Conservation (phyloP, 768 basidiomycete species). For the Pholiota molesta region DNA sequence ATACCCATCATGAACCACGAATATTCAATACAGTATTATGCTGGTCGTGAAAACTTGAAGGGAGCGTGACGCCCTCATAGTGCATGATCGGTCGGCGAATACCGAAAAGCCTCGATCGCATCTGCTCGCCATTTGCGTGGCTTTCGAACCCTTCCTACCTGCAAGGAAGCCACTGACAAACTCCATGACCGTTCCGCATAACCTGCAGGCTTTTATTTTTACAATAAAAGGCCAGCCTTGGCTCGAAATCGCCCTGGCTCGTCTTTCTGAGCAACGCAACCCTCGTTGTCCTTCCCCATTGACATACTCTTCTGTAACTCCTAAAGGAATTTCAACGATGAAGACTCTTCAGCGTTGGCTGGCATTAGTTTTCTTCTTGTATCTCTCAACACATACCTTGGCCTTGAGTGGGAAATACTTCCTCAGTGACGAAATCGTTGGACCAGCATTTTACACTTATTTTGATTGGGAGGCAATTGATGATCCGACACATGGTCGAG, state of each 20-base stretch:
- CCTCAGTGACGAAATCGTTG: slow-evolving; percentile 42
- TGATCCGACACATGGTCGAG: slow-evolving; percentile 66
- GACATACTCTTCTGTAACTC: neutral
- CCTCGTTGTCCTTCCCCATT: neutral
- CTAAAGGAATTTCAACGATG: neutral
- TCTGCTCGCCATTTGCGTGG: neutral
- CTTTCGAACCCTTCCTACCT: neutral
- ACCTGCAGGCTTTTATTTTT: neutral
- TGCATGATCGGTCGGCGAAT: no score
- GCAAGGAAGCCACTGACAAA: neutral
- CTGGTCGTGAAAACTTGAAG: no score
- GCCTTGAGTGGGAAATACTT: slow-evolving; percentile 29
- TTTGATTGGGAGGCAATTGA: slow-evolving; percentile 52
- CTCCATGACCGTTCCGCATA: neutral
- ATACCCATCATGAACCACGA: no score
- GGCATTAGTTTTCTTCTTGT: neutral
- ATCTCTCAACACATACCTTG: neutral
- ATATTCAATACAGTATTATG: no score
- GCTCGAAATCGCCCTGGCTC: neutral
- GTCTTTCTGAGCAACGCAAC: neutral
- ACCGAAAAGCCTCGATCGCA: no score
- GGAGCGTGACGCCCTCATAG: no score
- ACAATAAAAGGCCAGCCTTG: neutral
- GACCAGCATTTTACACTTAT: slow-evolving; percentile 46
- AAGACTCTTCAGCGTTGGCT: neutral